Conservation (phyloP, 2,329 filamentous ascomycete species). For the Hymenoscyphus scutula region DNA sequence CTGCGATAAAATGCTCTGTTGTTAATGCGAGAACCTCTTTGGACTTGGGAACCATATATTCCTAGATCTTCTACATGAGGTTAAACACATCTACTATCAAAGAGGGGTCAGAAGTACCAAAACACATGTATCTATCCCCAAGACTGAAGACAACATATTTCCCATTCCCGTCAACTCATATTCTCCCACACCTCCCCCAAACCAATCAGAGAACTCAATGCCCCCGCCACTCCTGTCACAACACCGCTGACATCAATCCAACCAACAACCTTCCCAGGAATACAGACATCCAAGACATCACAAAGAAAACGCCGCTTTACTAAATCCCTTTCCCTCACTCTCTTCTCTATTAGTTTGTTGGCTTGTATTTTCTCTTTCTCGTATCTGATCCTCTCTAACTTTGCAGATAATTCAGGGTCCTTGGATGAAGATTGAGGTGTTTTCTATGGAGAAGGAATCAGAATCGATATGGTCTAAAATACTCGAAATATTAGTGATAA, state of each 20-base stretch:
- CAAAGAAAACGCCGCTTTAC: constrained; percentile 51
- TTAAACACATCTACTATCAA: too few relatives aligned
- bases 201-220: constrained; percentile 61
- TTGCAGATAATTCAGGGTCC: background rate
- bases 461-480: background rate
- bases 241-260: constrained; percentile 54
- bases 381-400: background rate
- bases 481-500: background rate
- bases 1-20: too few relatives aligned
- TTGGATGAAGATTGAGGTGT: background rate
- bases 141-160: background rate
- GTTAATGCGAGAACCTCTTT: too few relatives aligned
- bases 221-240: constrained; percentile 56
- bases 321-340: constrained; percentile 32
- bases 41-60: too few relatives aligned
- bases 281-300: constrained; percentile 59
- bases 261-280: constrained; percentile 59
- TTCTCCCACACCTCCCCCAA: constrained; percentile 58
- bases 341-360: constrained; percentile 26
- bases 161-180: background rate
- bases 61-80: too few relatives aligned
- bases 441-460: background rate
- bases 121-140: too few relatives aligned
- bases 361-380: background rate
- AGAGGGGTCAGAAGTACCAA: too few relatives aligned